Evolutionary conservation across 129 eudicot species (phyloP), one percentile per base, ranked within the genome.

Genomic region (Apium graveolens): DNA sequence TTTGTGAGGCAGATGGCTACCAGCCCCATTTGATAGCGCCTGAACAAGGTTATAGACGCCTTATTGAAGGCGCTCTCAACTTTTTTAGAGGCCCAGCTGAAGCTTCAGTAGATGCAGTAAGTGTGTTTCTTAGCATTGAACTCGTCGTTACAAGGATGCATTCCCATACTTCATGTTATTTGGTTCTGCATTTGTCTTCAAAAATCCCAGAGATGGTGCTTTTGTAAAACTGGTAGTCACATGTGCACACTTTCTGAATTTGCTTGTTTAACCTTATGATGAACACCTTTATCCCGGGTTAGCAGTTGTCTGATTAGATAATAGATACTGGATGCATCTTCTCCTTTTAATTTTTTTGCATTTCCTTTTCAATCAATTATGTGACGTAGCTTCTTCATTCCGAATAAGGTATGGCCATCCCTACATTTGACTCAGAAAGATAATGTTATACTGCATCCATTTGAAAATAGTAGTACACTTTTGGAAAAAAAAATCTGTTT

Each of bases 21-120:
- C 93, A 89, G 78, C 93, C 93, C 57, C 93, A 89, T 80, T 75
- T 89, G 51, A 87, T 89, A 76, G 93, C 93, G 51, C 93, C 93
- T 70, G 93, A 89, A 84, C 93, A 83, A 85, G 93, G 85, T 63
- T 89, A 89, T 41, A 77, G 91, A 18, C 91, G 91, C 76, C 90
- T 87, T 78, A 89, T 89, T 55, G 93, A 89, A 48, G 80, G 85
- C 11, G 79, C 93, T 4, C 78, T 89, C 21, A 85, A 80, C 76
- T 89, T 77, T 83, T 85, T 89, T 65, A 85, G 85, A 78, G 93
- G 91, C 71, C 93, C 93, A 3, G 93, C 93, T 78, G 89, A 87
- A 81, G 89, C 91, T 74, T 87, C 93, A 8, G 93, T 87, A 34
- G 91, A 89, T 78, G 93, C 89, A 2, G 93, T 89, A 76, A 85